Percentiles rank a stretch among this genome's conserved stretches.
Conservation (phyloP, 2,329 filamentous ascomycete species). For the Metarhizium guizhouense region DNA sequence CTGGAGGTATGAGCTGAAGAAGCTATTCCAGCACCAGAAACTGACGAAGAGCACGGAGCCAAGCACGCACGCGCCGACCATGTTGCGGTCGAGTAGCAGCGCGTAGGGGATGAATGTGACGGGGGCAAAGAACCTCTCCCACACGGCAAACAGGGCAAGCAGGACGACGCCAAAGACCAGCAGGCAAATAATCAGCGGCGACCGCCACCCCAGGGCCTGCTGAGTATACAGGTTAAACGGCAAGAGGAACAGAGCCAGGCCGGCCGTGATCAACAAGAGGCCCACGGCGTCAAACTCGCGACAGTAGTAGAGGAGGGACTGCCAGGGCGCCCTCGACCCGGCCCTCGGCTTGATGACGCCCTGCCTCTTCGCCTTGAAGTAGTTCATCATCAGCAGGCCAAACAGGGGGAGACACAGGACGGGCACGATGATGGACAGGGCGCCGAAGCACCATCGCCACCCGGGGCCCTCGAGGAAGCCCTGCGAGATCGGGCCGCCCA, state of each 20-base stretch:
- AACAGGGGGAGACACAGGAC: slow-evolving; percentile 53
- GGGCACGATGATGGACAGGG: slow-evolving; percentile 57
- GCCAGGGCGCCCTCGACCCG: slow-evolving; percentile 26
- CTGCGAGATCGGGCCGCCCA: slow-evolving; percentile 47
- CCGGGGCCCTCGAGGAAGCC: slow-evolving; percentile 25
- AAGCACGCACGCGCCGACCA: slow-evolving; percentile 37
- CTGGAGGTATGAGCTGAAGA: slow-evolving; percentile 43
- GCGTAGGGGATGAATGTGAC: slow-evolving; percentile 27
- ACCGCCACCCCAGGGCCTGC: neutral
- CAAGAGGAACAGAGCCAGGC: slow-evolving; percentile 52
- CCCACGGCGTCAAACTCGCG: slow-evolving; percentile 55
- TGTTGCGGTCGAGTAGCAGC: slow-evolving; percentile 39
- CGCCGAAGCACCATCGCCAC: slow-evolving; percentile 61
- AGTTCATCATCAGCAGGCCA: slow-evolving; percentile 45
- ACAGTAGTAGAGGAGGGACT: slow-evolving; percentile 42
- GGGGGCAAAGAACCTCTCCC: slow-evolving; percentile 45
- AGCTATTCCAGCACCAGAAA: slow-evolving; percentile 39
- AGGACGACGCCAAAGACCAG: slow-evolving; percentile 48
- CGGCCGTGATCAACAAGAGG: slow-evolving; percentile 43
- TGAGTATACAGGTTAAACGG: slow-evolving; percentile 39
- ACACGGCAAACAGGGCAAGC: slow-evolving; percentile 45
- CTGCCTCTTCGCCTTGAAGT: slow-evolving; percentile 53
- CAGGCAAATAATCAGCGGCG: slow-evolving; percentile 36
- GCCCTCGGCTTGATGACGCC: slow-evolving; percentile 21
- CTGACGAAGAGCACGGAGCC: slow-evolving; percentile 29